Percentiles rank a stretch among this genome's conserved stretches.
Evolutionary conservation across 306 rosid species (phyloP).

Genomic region (Medicago arabica): DNA sequence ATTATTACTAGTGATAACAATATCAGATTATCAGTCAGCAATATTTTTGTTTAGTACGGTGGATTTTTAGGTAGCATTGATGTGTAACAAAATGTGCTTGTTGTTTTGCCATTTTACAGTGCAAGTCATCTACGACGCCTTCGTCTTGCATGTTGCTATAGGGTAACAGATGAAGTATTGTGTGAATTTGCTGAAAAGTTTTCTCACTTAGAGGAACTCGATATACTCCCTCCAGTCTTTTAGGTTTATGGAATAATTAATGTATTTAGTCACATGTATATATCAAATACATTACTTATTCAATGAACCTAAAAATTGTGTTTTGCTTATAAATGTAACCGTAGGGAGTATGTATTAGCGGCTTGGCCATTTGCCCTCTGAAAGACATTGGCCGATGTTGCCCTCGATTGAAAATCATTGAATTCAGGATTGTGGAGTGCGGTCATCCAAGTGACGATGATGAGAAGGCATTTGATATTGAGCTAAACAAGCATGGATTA

Average conservation of each 20-base stretch:
- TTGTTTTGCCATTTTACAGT: conserved; percentile 50
- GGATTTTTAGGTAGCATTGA: conserved; percentile 9
- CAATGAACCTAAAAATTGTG: too few relatives aligned
- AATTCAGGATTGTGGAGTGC: conserved; percentile 40
- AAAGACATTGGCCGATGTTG: conserved; percentile 63
- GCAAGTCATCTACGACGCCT: conserved; percentile 55
- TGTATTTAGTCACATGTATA: too few relatives aligned
- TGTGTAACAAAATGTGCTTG: conserved; percentile 15
- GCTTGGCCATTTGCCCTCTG: conserved; percentile 41
- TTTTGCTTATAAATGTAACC: too few relatives aligned
- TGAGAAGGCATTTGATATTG: conserved; percentile 53
- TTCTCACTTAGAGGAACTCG: conserved; percentile 70
- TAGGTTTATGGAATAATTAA: too few relatives aligned
- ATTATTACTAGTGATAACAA: neutral
- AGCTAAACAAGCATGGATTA: conserved; percentile 51
- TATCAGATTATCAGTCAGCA: neutral
- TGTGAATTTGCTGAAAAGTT: conserved; percentile 51
- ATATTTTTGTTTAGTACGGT: too few relatives aligned
- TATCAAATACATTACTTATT: too few relatives aligned
- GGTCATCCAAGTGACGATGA: conserved; percentile 34
- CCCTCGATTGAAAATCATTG: conserved; percentile 56
- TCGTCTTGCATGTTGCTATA: conserved; percentile 50
- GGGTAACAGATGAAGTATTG: conserved; percentile 55
- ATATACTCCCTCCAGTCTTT: too few relatives aligned
- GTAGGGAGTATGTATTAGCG: conserved; percentile 43